Percentiles rank a stretch among this genome's conserved stretches.
Evolutionary conservation across 768 basidiomycete genomes (phyloP).

Genomic region (Lenzites betulinus): DNA sequence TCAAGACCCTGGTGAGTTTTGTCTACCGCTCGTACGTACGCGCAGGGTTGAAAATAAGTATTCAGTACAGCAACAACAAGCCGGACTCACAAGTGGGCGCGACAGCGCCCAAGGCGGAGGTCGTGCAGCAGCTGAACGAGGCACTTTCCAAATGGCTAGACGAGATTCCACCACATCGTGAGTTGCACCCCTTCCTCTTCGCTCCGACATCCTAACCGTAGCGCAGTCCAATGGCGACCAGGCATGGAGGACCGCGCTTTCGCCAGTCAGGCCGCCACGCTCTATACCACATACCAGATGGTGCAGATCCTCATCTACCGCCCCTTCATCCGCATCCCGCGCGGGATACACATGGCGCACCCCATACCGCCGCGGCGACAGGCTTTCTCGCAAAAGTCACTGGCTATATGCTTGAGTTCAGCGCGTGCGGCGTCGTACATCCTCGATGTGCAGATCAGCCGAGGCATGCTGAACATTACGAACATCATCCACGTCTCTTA

Average conservation of each 20-base stretch:
- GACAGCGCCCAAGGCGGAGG: slow-evolving; percentile 32
- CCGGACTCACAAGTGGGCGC: slow-evolving; percentile 28
- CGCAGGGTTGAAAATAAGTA: neutral
- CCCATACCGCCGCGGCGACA: slow-evolving; percentile 11
- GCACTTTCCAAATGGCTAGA: slow-evolving; percentile 41
- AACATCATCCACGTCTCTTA: slow-evolving; percentile 46
- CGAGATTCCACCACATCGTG: slow-evolving; percentile 33
- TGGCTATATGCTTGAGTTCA: slow-evolving; percentile 49
- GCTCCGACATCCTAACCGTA: neutral
- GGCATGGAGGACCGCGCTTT: slow-evolving; percentile 38
- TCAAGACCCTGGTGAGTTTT: slow-evolving; percentile 45
- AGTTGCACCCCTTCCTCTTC: neutral
- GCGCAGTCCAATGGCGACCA: slow-evolving; percentile 45
- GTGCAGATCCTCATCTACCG: slow-evolving; percentile 76
- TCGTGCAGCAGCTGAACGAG: slow-evolving; percentile 48
- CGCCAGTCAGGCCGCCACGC: slow-evolving; percentile 45
- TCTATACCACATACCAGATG: slow-evolving; percentile 54
- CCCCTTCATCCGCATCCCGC: slow-evolving; percentile 61
- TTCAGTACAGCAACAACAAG: slow-evolving; percentile 68
- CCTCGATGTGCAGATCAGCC: slow-evolving; percentile 50
- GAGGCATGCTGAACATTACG: slow-evolving; percentile 32
- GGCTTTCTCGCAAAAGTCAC: slow-evolving; percentile 71
- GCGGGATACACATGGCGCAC: slow-evolving; percentile 28
- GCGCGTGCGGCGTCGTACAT: slow-evolving; percentile 63
- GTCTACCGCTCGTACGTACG: neutral